Percentiles rank a stretch among this genome's conserved stretches.
These are phyloP conservation scores for Blastomyces parvus DNA, from an alignment of 2,329 filamentous ascomycete species.

Conservation along the genomic window DNA sequence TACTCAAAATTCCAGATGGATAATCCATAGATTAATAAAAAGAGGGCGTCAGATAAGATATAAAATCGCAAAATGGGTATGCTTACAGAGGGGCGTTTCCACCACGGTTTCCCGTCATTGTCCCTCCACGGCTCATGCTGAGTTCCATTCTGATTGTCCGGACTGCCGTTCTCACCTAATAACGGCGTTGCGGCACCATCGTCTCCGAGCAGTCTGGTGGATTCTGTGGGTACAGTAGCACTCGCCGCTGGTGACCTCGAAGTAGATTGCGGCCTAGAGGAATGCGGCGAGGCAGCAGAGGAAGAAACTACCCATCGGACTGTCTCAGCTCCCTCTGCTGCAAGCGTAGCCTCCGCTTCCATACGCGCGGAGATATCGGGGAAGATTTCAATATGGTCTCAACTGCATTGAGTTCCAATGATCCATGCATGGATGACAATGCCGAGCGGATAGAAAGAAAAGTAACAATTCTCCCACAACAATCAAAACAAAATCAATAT, in stretches of 20 bases:
- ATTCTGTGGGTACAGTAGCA: neutral
- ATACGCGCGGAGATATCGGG: neutral
- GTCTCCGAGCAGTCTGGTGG: neutral
- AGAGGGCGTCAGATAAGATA: conserved; percentile 7
- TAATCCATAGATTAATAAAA: neutral
- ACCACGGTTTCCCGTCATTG: conserved; percentile 38
- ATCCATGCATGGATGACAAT: neutral
- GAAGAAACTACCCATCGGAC: conserved; percentile 1
- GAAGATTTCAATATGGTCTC: neutral
- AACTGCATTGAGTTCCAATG: neutral
- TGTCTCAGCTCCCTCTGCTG: conserved; percentile 2
- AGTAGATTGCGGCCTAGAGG: neutral
- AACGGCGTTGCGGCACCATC: neutral
- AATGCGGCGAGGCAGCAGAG: neutral
- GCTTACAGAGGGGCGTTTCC: conserved; percentile 44
- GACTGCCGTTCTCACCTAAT: neutral
- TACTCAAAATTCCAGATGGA: conserved; percentile 25
- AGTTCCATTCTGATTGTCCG: neutral
- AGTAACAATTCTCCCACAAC: neutral
- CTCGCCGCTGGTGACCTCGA: neutral
- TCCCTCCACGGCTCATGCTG: conserved; percentile 3
- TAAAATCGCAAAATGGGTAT: conserved; percentile 5
- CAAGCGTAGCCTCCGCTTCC: conserved; percentile 1
- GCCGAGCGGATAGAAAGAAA: neutral
- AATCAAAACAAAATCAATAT: neutral